Conservation (phyloP, 306 rosid species). For the Albizia julibrissin region DNA sequence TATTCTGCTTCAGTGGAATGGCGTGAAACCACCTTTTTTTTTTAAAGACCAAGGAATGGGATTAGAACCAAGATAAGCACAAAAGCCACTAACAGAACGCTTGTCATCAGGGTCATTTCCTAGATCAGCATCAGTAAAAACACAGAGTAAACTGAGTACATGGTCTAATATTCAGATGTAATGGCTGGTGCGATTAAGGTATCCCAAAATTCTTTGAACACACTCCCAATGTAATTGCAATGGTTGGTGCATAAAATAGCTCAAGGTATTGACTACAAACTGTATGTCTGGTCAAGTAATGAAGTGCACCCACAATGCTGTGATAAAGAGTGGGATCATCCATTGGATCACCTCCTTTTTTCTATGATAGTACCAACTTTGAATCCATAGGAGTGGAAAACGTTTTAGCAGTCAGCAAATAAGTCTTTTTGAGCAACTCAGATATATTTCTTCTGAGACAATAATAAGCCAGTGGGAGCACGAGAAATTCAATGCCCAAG, state of each 20-base stretch:
- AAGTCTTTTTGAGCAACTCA: no score
- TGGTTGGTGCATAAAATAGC: background rate
- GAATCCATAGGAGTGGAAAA: background rate
- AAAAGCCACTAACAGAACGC: background rate
- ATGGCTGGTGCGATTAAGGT: background rate
- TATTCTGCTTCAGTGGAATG: background rate
- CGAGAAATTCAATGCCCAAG: background rate
- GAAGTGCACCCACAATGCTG: background rate
- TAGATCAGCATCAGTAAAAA: background rate
- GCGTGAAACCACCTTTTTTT: background rate
- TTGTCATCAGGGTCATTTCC: background rate
- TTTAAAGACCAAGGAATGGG: background rate
- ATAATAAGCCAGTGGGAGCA: rapidly evolving
- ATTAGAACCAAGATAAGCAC: background rate
- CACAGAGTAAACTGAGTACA: rapidly evolving
- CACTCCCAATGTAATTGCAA: background rate
- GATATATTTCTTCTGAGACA: background rate
- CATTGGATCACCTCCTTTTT: rapidly evolving
- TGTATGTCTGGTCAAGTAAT: background rate
- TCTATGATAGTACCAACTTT: rapidly evolving
- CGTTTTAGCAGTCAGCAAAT: rapidly evolving
- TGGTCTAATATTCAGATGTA: background rate
- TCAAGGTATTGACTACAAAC: no score
- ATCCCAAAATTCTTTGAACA: background rate
- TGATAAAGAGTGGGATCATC: background rate